These are phyloP conservation scores for Plasmodium vinckei DNA, from an alignment of 169 alveolate species.

Conservation along the genomic window DNA sequence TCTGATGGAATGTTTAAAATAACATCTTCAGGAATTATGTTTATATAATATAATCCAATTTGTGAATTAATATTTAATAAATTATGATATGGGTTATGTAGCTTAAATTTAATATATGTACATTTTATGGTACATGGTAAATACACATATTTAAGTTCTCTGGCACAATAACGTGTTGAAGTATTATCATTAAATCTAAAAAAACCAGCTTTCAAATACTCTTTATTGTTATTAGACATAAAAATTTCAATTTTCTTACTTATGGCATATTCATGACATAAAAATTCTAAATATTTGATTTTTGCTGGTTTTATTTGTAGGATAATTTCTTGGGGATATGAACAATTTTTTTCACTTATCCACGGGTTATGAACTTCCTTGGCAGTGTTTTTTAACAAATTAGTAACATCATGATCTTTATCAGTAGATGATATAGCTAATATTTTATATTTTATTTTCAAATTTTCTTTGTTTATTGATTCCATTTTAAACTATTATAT, in stretches of 20 bases:
- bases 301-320: slow-evolving; percentile 66
- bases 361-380: slow-evolving; percentile 59
- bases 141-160: slow-evolving; percentile 76
- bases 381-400: slow-evolving; percentile 49
- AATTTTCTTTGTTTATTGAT: slow-evolving; percentile 66
- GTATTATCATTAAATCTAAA: slow-evolving; percentile 72
- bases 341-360: slow-evolving; percentile 68
- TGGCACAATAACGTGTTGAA: slow-evolving; percentile 75
- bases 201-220: slow-evolving; percentile 65
- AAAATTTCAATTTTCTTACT: slow-evolving; percentile 72
- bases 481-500: slow-evolving; percentile 32
- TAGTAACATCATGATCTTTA: slow-evolving; percentile 59
- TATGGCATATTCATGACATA: slow-evolving; percentile 71
- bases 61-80: slow-evolving; percentile 51
- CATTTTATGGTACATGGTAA: slow-evolving; percentile 75
- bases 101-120: slow-evolving; percentile 60
- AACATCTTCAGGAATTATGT: slow-evolving; percentile 76
- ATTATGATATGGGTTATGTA: slow-evolving; percentile 54
- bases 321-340: slow-evolving; percentile 69
- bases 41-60: slow-evolving; percentile 62
- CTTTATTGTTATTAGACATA: slow-evolving; percentile 70
- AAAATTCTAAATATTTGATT: slow-evolving; percentile 71
- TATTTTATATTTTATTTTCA: slow-evolving; percentile 67
- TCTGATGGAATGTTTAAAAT: slow-evolving; percentile 29
- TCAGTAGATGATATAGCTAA: slow-evolving; percentile 68